Conservation (phyloP, 306 rosid species). For the Malus domestica region ASM211411v1 NC_041796.1:14029001-14029500, state of each 20-base stretch:
- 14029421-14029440: slow-evolving; percentile 98
- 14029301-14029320: slow-evolving; percentile 97
- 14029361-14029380: slow-evolving; percentile 83
- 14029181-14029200: too few relatives aligned
- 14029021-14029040: too few relatives aligned
- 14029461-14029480: slow-evolving; percentile 99
- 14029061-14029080: too few relatives aligned
- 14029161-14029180: too few relatives aligned
- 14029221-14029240: too few relatives aligned
- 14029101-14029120: too few relatives aligned
- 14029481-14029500: slow-evolving; percentile 92
- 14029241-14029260: slow-evolving; percentile 21
- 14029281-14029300: slow-evolving; percentile 73
- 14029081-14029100: too few relatives aligned
- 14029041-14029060: too few relatives aligned
- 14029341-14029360: slow-evolving; percentile 83
- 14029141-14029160: too few relatives aligned
- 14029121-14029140: too few relatives aligned
- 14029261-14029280: slow-evolving; percentile 80
- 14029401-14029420: slow-evolving; percentile 99
- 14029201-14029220: too few relatives aligned
- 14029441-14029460: slow-evolving; percentile 93
- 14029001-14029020: too few relatives aligned
- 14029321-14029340: slow-evolving; percentile 97
- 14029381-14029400: slow-evolving; percentile 91